A percentile compares a stretch with the other conserved stretches of the same genome.
These are phyloP conservation scores for Pseudogymnoascus sp. DNA, from an alignment of 2,329 filamentous ascomycete species.

Conservation along the genomic window DNA sequence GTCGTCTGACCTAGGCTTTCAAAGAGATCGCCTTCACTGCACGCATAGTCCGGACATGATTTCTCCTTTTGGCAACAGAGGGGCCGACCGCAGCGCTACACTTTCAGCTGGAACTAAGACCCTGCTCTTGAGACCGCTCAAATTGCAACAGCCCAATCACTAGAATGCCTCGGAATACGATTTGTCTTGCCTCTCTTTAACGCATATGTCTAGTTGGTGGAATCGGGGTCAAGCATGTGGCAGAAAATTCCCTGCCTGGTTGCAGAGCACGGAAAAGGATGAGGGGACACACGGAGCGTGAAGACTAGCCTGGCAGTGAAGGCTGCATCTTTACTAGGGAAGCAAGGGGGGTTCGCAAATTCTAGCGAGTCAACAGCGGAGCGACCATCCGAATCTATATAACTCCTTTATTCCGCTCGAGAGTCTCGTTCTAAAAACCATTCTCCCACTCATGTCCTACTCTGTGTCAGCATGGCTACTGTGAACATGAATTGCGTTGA, in stretches of 20 bases:
- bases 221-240: neutral
- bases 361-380: too few species aligned
- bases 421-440: too few species aligned
- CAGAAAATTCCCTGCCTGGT: neutral
- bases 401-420: too few species aligned
- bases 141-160: neutral
- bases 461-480: too few species aligned
- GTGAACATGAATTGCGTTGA: too few species aligned
- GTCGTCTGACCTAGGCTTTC: slow-evolving; percentile 6
- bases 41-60: neutral
- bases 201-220: too few species aligned
- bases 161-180: neutral
- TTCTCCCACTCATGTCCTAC: too few species aligned
- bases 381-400: too few species aligned
- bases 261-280: neutral
- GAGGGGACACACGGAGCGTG: neutral
- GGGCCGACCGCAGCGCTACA: neutral
- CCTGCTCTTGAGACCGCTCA: neutral
- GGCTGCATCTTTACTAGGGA: too few species aligned
- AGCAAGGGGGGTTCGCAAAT: too few species aligned
- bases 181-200: too few species aligned
- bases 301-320: neutral
- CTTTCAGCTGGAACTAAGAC: neutral
- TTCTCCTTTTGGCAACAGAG: neutral
- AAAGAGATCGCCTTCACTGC: neutral